Evolutionary conservation across 2,329 filamentous ascomycete species (phyloP), one percentile per base, ranked within the genome.

Genomic region (Epichloe amarillans): DNA sequence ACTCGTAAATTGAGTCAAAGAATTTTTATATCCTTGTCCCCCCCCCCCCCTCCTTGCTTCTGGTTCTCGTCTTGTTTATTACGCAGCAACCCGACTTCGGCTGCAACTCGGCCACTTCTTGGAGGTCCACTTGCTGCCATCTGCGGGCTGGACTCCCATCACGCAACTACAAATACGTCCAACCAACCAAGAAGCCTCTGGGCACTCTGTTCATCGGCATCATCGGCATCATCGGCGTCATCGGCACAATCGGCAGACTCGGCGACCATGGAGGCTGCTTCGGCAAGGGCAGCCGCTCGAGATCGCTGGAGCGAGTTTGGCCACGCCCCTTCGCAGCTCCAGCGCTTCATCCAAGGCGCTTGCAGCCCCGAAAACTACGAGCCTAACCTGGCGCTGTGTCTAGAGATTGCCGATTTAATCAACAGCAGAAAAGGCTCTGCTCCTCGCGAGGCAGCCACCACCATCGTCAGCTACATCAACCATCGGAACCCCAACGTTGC

Each of bases 321-420:
- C 66, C 82, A 86, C 55, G 81, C 85, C 51, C 51, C 86, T 56
- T 91, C 90, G 52, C 88, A 90, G 66, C 80, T 98, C 54, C 90
- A 95, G 72, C 86, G 93, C 69, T 96, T 90, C 69, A 95, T 98
- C 68, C 83, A 93, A 66, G 90, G 90, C 71, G 91, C 93, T 57
- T 97, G 93, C 74, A 94, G 93, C 62, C 88, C 93, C 48, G 87
- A 95, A 67, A 96, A 97, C 72, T 96, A 89, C 74, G 93, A 98
- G 73, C 91, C 93, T 55, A 97, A 98, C 65, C 84, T 98, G 50
- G 93, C 90, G 52, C 75, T 98, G 56, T 94, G 93, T 65, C 86
- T 98, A 65, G 93, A 98, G 76, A 95, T 98, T 62, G 77, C 89
- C 61, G 93, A 98, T 72, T 73, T 97, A 62, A 87, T 98, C 74